Evolutionary conservation across 2,329 filamentous ascomycete genomes (phyloP), one percentile per base, ranked within the genome.

Genomic region (Cercospora citrullina): DNA sequence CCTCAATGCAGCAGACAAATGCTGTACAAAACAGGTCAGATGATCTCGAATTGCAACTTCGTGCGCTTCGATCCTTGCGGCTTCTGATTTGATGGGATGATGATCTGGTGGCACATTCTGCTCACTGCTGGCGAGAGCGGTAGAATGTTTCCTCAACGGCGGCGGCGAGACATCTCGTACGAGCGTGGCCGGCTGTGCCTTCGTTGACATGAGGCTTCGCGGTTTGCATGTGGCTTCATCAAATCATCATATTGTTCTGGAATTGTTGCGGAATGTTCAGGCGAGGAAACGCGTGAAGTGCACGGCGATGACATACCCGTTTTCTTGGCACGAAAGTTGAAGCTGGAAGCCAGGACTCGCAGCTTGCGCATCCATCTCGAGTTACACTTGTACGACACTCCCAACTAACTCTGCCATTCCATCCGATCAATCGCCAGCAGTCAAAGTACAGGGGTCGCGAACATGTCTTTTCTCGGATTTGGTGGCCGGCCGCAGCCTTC

Each of bases 401-500:
- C 18, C 23, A 28, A 28, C 21, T 23, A 55, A 30, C 10, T 21
- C 16, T 31, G 26, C 26, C 14, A 65, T 58, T 10, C 21, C 23
- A 53, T 18, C n/a, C 9, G 5, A 23, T 18, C 5, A 28, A 10
- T n/a, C 51, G 18, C n/a, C 60, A 23, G 26, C 23, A 42, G n/a
- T 18, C 28, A 6, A n/a, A n/a, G 14, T 31, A 58, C 3, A 28
- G 51, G 69, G 42, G 26, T 55, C 62, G 21, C 51, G 10, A 64
- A 62, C 23, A 91, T 91, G 90, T 91, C 89, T 72, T 90, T 91
- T 48, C 87, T 91, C 75, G 90, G 90, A 79, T 88, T 90, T 79
- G 85, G 86, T 77, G 84, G 83, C 67, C 85, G 88, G 74, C 91
- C 92, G 71, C 93, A 97, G 84, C 91, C 94, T 80, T 91, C 93